These are phyloP conservation scores for Phytophthora chlamydospora DNA, from an alignment of 352 stramenopile species.

Conservation along the genomic window DNA sequence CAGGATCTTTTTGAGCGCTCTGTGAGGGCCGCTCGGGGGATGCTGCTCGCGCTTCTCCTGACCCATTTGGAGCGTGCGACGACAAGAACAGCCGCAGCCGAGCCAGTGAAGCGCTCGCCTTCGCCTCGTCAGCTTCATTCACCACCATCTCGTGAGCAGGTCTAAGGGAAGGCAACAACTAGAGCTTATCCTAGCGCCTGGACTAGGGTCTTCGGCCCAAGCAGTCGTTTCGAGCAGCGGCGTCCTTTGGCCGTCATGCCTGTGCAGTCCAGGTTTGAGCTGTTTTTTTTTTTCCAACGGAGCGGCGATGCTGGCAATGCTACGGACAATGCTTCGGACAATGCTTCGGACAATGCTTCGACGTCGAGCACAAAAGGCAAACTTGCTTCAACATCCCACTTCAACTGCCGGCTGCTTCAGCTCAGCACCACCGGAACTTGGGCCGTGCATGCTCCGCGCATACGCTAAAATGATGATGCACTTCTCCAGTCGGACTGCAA, in stretches of 20 bases:
- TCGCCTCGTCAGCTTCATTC: slow-evolving; percentile 27
- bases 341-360: not conserved
- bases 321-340: not conserved
- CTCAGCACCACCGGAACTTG: not conserved
- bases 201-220: not conserved
- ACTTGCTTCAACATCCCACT: slow-evolving; percentile 24
- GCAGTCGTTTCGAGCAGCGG: slow-evolving; percentile 26
- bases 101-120: slow-evolving; percentile 36
- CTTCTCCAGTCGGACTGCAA: too few relatives aligned
- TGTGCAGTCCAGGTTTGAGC: too few relatives aligned
- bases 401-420: slow-evolving; percentile 1
- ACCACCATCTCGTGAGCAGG: slow-evolving; percentile 12
- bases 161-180: not conserved
- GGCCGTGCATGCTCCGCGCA: not conserved
- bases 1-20: not conserved
- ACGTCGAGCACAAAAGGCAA: not conserved
- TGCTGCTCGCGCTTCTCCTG: slow-evolving; percentile 7
- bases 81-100: slow-evolving; percentile 46
- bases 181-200: slow-evolving; percentile 18
- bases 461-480: too few relatives aligned
- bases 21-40: slow-evolving; percentile 6
- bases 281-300: too few relatives aligned
- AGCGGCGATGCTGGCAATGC: too few relatives aligned
- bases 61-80: slow-evolving; percentile 37
- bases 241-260: slow-evolving; percentile 24